These are phyloP conservation scores for Lasiosphaeria ovina DNA, from an alignment of 495 filamentous ascomycete genomes.

Conservation along the genomic window DNA sequence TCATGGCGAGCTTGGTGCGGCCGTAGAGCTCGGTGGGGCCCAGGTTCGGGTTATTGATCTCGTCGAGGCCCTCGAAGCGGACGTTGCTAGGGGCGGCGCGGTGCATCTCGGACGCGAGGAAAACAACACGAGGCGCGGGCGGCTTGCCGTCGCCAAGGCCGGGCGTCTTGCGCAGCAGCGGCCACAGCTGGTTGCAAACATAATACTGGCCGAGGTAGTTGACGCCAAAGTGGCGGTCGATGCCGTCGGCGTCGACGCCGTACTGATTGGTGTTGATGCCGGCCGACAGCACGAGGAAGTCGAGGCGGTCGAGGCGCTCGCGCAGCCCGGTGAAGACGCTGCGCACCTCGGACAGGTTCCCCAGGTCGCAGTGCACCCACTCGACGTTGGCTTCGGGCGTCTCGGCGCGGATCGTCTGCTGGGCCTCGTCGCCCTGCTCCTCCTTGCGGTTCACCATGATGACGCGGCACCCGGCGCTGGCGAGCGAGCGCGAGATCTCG, in stretches of 20 bases:
- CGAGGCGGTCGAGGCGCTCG: constrained; percentile 34
- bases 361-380: constrained; percentile 46
- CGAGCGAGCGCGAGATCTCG: constrained; percentile 45
- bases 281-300: constrained; percentile 47
- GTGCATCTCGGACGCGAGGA: constrained; percentile 57
- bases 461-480: constrained; percentile 29
- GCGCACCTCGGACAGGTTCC: constrained; percentile 36
- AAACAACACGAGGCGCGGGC: constrained; percentile 43
- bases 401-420: constrained; percentile 32
- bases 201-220: constrained; percentile 52
- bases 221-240: constrained; percentile 53
- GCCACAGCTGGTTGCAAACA: constrained; percentile 40
- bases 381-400: constrained; percentile 33
- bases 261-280: constrained; percentile 50
- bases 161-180: constrained; percentile 40
- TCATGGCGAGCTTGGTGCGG: constrained; percentile 54
- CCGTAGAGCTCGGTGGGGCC: constrained; percentile 53
- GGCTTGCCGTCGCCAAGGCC: constrained; percentile 23
- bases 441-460: constrained; percentile 43
- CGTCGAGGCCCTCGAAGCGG: constrained; percentile 46
- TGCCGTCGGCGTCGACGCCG: constrained; percentile 39
- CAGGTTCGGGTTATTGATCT: constrained; percentile 54
- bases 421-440: constrained; percentile 41
- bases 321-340: constrained; percentile 36
- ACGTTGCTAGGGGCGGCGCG: constrained; percentile 42